Base-by-base conservation (phyloP, 768 basidiomycete genomes). In the Nevesoporus exiguus region DNA sequence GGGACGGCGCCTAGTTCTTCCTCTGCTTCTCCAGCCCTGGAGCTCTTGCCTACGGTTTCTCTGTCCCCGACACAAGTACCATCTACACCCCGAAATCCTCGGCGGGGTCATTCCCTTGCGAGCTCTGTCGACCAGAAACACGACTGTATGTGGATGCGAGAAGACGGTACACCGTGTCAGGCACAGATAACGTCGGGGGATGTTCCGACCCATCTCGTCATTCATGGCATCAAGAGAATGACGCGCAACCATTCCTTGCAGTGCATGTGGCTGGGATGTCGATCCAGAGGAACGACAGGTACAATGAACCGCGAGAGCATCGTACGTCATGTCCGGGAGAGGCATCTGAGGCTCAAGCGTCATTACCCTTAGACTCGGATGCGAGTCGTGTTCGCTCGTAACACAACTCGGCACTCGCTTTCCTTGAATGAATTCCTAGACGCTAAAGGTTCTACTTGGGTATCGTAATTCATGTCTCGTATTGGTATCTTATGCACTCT, bases 281-380 rank as follows among this genome's bases (percentile, higher is more conserved):
- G 33, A 10, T 27, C 47, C 11, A 51, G 39, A 31, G 42, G 47
- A 19, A 27, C 19, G 2, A 47, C n/a, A 8, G 1, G 0, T 2
- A 4, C 0, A 14, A 40, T 66, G 17, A 66, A 66, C 0, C 61
- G 66, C 2, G 57, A 66, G 31, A 52, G 51, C 9, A 59, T 66
- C 4, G 37, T 50, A 1, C 53, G 66, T 0, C 66, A 66, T 1
- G 15, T 63, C 0, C 41, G 52, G 0, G 66, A 66, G 31, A 52
- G 7, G 3, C 65, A 66, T 22, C 3, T 66, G 7, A 6, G 46
- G 5, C 43, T 10, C 21, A 65, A 22, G 36, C 58, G 63, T 31
- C n/a, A n/a, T n/a, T n/a, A n/a, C n/a, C n/a, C n/a, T n/a, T n/a
- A n/a, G n/a, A n/a, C n/a, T n/a, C n/a, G n/a, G n/a, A n/a, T n/a